Conservation (phyloP, 805 yeast species). For the Candida ortonii region DNA sequence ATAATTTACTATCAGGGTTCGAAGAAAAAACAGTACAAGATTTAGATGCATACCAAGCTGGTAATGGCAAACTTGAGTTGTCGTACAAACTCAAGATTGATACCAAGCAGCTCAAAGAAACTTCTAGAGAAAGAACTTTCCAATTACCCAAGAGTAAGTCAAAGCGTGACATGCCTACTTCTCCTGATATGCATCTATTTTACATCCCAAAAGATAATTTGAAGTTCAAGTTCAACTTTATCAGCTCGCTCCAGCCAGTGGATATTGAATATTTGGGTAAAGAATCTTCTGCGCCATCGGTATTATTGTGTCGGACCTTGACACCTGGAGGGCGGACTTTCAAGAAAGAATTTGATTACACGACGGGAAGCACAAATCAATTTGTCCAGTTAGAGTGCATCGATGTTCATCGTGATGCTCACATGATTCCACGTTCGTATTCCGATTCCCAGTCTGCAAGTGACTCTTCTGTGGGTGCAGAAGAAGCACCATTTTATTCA, state of each 20-base stretch:
- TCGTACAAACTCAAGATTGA: constrained; percentile 31
- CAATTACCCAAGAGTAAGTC: constrained; percentile 24
- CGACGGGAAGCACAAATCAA: constrained; percentile 35
- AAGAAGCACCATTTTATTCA: constrained; percentile 45
- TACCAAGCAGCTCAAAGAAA: constrained; percentile 31
- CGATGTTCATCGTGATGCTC: constrained; percentile 38
- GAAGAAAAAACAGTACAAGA: constrained; percentile 40
- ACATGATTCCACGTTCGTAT: constrained; percentile 51
- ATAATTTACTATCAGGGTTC: constrained; percentile 50
- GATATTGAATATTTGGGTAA: constrained; percentile 23
- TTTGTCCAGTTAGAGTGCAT: constrained; percentile 44
- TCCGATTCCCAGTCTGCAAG: constrained; percentile 33
- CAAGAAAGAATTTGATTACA: constrained; percentile 35
- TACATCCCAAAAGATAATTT: constrained; percentile 32
- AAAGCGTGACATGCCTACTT: constrained; percentile 14
- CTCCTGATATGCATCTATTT: constrained; percentile 35
- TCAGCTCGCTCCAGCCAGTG: constrained; percentile 31
- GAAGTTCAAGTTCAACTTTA: constrained; percentile 29
- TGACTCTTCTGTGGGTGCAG: constrained; percentile 59
- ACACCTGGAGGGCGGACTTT: constrained; percentile 16
- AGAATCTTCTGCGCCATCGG: constrained; percentile 24
- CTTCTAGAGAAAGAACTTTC: constrained; percentile 30
- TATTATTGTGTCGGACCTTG: constrained; percentile 30
- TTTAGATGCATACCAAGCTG: constrained; percentile 22
- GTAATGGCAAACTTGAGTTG: constrained; percentile 13